These are phyloP conservation scores for Ceratocystis cubensis DNA, from an alignment of 2,329 filamentous ascomycete species.

Conservation along the genomic window DNA sequence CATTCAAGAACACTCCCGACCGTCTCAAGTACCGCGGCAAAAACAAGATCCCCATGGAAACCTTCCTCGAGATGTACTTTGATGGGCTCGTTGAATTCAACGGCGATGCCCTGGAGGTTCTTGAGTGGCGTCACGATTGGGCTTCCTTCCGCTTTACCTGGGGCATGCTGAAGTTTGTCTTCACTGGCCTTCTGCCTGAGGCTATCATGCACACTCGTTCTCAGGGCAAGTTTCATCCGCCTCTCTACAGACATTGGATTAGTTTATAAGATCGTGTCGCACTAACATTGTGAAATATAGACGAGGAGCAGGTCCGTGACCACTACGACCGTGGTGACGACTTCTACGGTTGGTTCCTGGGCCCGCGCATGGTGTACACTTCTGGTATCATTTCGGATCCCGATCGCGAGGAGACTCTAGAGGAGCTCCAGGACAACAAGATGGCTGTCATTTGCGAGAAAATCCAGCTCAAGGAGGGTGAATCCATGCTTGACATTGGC, in stretches of 20 bases:
- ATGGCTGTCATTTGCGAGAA: conserved; percentile 91
- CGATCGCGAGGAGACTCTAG: conserved; percentile 75
- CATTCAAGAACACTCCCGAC: conserved; percentile 57
- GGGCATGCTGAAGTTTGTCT: conserved; percentile 74
- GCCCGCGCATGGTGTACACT: conserved; percentile 97
- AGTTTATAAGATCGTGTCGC: neutral
- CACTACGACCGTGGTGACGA: conserved; percentile 98
- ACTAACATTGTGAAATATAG: neutral
- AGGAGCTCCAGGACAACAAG: conserved; percentile 97
- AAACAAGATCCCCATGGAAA: conserved; percentile 79
- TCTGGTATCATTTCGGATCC: conserved; percentile 86
- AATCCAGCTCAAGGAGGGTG: conserved; percentile 69
- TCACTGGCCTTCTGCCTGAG: conserved; percentile 78
- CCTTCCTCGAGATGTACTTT: conserved; percentile 97
- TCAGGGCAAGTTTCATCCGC: conserved; percentile 39
- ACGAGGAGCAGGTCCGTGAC: conserved; percentile 94
- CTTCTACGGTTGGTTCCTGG: conserved; percentile 97
- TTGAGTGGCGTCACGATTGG: conserved; percentile 97
- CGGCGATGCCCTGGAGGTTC: conserved; percentile 72
- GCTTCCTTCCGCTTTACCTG: conserved; percentile 85
- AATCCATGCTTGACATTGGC: conserved; percentile 83
- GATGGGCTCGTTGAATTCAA: conserved; percentile 91
- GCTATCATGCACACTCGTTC: conserved; percentile 84
- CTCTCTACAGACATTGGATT: neutral
- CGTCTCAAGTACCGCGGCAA: conserved; percentile 58